Base-by-base conservation (phyloP, 371 early-diverging fungal genomes). In the Fennellomyces sp. region DNA sequence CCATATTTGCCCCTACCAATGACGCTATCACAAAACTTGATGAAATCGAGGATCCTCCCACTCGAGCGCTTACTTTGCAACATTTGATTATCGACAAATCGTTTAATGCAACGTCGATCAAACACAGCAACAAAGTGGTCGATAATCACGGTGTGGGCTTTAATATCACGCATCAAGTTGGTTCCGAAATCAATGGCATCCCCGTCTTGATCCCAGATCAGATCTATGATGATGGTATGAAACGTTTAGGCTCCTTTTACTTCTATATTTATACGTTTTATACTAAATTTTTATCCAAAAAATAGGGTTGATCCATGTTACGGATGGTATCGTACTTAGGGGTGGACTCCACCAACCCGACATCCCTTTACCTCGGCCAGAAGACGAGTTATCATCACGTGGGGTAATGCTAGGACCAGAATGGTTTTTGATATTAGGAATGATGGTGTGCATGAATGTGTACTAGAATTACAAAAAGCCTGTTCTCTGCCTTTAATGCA, bases 281-380 rank as follows among this genome's bases (percentile, higher is more conserved):
- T n/a, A n/a, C n/a, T n/a, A n/a, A n/a, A n/a, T n/a, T n/a, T n/a
- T n/a, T n/a, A n/a, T n/a, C n/a, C n/a, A n/a, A n/a, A 41, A 41
- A 15, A n/a, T 45, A 45, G 56, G 56, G 3, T 28, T 56, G 17
- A 56, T 56, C 19, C 56, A 56, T 30, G 29, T 56, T 19, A 56
- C 56, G 2, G 56, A 56, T 30, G 56, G 56, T 2, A 28, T 56
- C n/a, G 42, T 56, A 11, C 33, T 52, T 15, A 30, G 63, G 76
- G 31, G 64, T 81, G 27, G 59, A 70, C 57, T 73, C 80, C 27
- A 69, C 74, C 48, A 79, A 78, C 56, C 64, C 78, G 5, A 76
- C 70, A n/a, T 69, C 72, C 23, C 72, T 78, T 25, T 58, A 76
- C 41, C 80, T 75, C 33, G 81, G 77, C 52, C 52, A 33, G 52